phyloP scores from a whole-genome alignment of 2,329 filamentous ascomycete species.

The Ascochyta viciae-villosae region DNA sequence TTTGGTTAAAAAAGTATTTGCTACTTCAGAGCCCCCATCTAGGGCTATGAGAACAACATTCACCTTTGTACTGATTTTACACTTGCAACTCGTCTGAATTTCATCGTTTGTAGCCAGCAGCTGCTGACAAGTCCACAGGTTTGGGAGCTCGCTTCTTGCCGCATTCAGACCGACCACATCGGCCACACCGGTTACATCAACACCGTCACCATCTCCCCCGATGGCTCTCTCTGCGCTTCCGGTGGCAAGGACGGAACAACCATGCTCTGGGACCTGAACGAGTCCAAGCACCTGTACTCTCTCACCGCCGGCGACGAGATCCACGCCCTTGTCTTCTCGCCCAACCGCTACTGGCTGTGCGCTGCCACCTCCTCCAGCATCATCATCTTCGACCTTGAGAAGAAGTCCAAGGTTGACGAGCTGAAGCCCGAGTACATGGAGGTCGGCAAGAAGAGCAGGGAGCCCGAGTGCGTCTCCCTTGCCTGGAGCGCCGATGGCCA shows the following conservation, averaged over 20 bases:
- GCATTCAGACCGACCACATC: conserved; percentile 99
- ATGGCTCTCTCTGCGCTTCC: conserved; percentile 98
- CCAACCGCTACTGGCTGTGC: conserved; percentile 99
- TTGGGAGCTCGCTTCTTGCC: conserved; percentile 99
- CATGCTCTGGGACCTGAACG: conserved; percentile 99
- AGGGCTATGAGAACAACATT: conserved; percentile 21
- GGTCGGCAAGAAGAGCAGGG: conserved; percentile 98
- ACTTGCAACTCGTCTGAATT: conserved; percentile 29
- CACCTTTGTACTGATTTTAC: conserved; percentile 69
- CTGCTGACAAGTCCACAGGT: conserved; percentile 65
- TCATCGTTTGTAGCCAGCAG: conserved; percentile 7
- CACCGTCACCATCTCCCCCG: conserved; percentile 99
- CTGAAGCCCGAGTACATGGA: conserved; percentile 97
- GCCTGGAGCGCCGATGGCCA: conserved; percentile 98
- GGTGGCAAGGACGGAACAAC: conserved; percentile 99
- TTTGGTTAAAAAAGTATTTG: conserved; percentile 48
- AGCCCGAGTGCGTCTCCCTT: conserved; percentile 96
- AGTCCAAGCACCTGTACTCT: conserved; percentile 99
- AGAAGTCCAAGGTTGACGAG: conserved; percentile 99
- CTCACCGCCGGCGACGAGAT: conserved; percentile 99
- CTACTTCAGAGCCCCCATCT: conserved; percentile 21
- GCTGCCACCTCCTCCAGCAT: conserved; percentile 96
- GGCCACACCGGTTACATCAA: conserved; percentile 99
- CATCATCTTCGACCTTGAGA: conserved; percentile 99
- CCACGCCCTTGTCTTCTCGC: conserved; percentile 99